Evolutionary conservation across 106 monocot species (phyloP).

Genomic region (Dendrobium chrysotoxum): DNA sequence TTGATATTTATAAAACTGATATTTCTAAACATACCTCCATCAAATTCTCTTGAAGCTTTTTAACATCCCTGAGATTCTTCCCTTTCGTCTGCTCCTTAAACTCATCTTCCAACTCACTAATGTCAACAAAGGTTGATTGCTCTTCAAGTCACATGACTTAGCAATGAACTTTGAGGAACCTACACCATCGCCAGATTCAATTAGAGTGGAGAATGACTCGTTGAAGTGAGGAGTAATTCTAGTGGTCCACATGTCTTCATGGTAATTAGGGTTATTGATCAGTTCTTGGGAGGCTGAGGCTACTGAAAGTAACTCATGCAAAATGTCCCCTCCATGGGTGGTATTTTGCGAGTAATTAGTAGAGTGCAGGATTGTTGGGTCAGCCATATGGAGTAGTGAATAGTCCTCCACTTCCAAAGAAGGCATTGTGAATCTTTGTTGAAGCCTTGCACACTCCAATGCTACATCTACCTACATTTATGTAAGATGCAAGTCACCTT

Average conservation of each 20-base stretch:
- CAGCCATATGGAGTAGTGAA: slow-evolving; percentile 27
- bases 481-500: not conserved
- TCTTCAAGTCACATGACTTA: slow-evolving; percentile 23
- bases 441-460: slow-evolving; percentile 78
- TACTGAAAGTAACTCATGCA: slow-evolving; percentile 66
- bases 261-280: slow-evolving; percentile 37
- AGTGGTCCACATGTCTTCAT: slow-evolving; percentile 29
- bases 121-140: slow-evolving; percentile 43
- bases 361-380: slow-evolving; percentile 28
- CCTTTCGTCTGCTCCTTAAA: slow-evolving; percentile 50
- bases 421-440: slow-evolving; percentile 72
- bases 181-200: slow-evolving; percentile 13
- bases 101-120: slow-evolving; percentile 71
- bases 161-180: slow-evolving; percentile 17
- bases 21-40: not conserved
- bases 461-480: slow-evolving; percentile 67
- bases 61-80: slow-evolving; percentile 18
- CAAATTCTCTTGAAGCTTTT: not conserved
- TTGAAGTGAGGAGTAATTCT: slow-evolving; percentile 16
- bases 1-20: not conserved
- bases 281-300: slow-evolving; percentile 68
- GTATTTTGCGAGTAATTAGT: slow-evolving; percentile 12
- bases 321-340: slow-evolving; percentile 27
- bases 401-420: slow-evolving; percentile 66
- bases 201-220: slow-evolving; percentile 19